Base-by-base conservation (phyloP, 208 protist genomes). In the Leishmania tropica region DNA sequence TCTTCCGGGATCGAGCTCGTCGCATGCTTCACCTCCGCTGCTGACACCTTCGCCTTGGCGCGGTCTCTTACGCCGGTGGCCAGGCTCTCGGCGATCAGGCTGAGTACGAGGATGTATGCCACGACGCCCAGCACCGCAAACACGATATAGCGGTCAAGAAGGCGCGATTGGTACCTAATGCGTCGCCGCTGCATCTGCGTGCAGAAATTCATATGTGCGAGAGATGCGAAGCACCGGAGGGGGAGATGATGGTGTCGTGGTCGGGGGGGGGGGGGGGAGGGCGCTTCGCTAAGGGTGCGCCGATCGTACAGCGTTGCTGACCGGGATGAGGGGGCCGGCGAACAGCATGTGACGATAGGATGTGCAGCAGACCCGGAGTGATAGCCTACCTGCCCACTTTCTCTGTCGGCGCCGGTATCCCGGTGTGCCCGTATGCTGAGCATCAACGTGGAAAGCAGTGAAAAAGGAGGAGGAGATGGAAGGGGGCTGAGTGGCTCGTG, bases 41-140 rank as follows among this genome's bases (percentile, higher is more conserved):
- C 3, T 7, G 60, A 47, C 3, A 78, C 64, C 56, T 58, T 42
- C 6, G 48, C 40, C 19, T 65, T 74, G 31, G 70, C 48, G 51
- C 42, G 17, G 31, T 80, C 37, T 3, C 79, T 47, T 64, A 87
- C 81, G 68, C 60, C 70, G 73, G 73, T 19, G 47, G 84, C 72
- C n/a, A 81, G 17, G 8, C 15, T 56, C 48, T 81, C 75, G 11
- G 88, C 79, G 4, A 87, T 28, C 10, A 86, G 67, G 31, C 83
- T 85, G 35, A 86, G 56, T 11, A 83, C 45, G 7, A 88, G 19
- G 35, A 89, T 79, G 78, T 86, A 89, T 6, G 53, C 51, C 5
- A 87, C 7, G 15, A 91, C 77, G 11, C 83, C 85, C 35, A 85
- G 0, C 6, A 83, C 56, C 45, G 88, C 88, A 19, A 87, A 75